A percentile compares a stretch with the other conserved stretches of the same genome.
These are phyloP conservation scores for Sclerotinia spermophila DNA, from an alignment of 2,329 filamentous ascomycete genomes.

Conservation along the genomic window DNA sequence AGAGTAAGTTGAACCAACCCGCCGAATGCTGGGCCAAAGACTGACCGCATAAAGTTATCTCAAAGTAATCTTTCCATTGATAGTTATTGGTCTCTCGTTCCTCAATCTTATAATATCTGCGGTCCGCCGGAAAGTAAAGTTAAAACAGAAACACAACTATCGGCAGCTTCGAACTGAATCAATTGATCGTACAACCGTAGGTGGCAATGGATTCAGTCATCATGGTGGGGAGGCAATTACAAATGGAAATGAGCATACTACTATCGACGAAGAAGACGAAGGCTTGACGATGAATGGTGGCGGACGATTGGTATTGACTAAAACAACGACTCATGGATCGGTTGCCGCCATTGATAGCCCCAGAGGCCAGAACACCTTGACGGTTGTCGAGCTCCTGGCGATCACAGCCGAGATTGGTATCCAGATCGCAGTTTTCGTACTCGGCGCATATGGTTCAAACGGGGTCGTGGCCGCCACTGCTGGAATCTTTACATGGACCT, in stretches of 20 bases:
- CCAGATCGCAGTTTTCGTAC: constrained; percentile 62
- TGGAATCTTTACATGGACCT: constrained; percentile 73
- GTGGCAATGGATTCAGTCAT: constrained; percentile 17
- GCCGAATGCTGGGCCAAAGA: too few species aligned
- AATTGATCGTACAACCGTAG: constrained; percentile 38
- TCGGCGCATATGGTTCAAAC: constrained; percentile 54
- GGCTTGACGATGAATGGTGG: constrained; percentile 55
- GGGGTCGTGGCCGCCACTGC: constrained; percentile 60
- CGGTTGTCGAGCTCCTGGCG: constrained; percentile 71
- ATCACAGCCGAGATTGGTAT: constrained; percentile 68
- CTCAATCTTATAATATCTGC: constrained; percentile 59
- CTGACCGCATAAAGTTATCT: constrained; percentile 58
- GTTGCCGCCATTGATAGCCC: constrained; percentile 73
- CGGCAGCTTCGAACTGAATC: constrained; percentile 47
- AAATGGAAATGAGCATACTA: constrained; percentile 36
- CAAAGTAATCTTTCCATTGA: constrained; percentile 73
- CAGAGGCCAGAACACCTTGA: constrained; percentile 64
- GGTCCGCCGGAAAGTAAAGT: constrained; percentile 49
- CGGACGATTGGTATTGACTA: constrained; percentile 54
- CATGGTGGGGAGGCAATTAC: not conserved
- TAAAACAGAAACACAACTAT: constrained; percentile 55
- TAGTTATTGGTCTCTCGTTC: constrained; percentile 67
- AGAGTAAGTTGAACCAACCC: constrained; percentile 55
- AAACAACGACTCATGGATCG: constrained; percentile 59
- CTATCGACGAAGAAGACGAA: constrained; percentile 51